These are phyloP conservation scores for Testicularia cyperi DNA, from an alignment of 1,284 basidiomycete species.

Conservation along the genomic window DNA sequence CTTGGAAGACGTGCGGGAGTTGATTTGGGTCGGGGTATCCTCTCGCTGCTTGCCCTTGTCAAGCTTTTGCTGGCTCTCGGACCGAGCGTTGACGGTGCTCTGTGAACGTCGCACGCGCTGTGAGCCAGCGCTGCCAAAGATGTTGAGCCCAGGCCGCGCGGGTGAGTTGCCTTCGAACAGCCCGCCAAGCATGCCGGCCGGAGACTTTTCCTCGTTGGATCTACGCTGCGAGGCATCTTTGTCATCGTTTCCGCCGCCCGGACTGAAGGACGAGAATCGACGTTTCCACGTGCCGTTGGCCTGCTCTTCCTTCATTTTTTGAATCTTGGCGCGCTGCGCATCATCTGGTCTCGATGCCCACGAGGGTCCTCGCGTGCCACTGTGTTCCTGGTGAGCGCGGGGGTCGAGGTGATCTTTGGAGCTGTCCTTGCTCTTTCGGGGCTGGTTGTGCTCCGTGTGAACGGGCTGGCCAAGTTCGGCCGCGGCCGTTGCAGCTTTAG, in stretches of 20 bases:
- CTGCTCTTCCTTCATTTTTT: conserved; percentile 40
- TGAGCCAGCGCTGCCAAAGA: conserved; percentile 11
- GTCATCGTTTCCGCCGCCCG: neutral
- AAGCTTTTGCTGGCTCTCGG: neutral
- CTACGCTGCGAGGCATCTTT: neutral
- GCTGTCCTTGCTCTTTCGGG: conserved; percentile 1
- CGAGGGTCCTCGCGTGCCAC: conserved; percentile 38
- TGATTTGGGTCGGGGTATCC: neutral
- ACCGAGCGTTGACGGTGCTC: neutral
- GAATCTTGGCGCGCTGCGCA: conserved; percentile 44
- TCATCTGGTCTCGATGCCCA: conserved; percentile 49
- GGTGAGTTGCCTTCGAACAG: conserved; percentile 11
- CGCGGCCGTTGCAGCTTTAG: conserved; percentile 15
- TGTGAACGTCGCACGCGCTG: conserved; percentile 4
- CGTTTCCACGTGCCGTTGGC: conserved; percentile 20
- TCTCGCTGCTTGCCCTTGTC: conserved; percentile 12
- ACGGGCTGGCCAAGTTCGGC: conserved; percentile 24
- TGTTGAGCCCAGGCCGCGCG: conserved; percentile 14
- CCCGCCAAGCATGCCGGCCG: conserved; percentile 9
- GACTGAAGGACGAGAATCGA: conserved; percentile 24
- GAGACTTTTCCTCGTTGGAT: neutral
- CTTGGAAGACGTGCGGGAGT: conserved; percentile 8
- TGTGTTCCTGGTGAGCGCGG: conserved; percentile 19
- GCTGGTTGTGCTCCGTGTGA: conserved; percentile 24
- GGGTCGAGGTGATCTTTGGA: neutral